Base-by-base conservation (phyloP, 805 yeast genomes). In the Starmera quercuum region DNA sequence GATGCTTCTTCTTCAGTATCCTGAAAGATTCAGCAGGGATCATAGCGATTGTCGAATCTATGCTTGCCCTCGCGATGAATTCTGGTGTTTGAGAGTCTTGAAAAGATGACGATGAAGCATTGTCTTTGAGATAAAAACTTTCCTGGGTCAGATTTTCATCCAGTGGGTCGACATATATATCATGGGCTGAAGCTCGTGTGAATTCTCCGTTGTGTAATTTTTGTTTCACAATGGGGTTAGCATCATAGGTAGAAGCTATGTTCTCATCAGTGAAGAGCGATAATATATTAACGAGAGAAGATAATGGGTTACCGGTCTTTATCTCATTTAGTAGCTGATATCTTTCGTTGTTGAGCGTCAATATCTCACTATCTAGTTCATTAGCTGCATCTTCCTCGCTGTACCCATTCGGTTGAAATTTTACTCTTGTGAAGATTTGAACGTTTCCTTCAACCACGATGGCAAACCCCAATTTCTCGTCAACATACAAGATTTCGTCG, bases 371-470 rank as follows among this genome's bases (percentile, higher is more conserved):
- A 11, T 34, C 24, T 27, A 35, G 27, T 5, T 27, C 30, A 7
- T 40, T 31, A 4, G 29, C 15, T 6, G 31, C 38, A 27, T 26
- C 22, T 9, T 26, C 31, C n/a, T 31, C 11, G 7, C 10, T 35
- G 5, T 25, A 18, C 7, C 12, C 28, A n/a, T 36, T 20, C 15
- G 14, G 30, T 24, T 16, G 31, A 51, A 23, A 47, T 50, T 23
- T 66, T 3, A 79, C 59, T 40, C 73, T 74, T 30, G 79, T 76
- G 51, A 72, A 86, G 0, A 92, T 83, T 49, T 84, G 87, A 31
- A 90, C 73, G 10, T 78, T 71, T 1, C 98, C 98, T 46, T 88
- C 97, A 1, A 88, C 95, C 16, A 90, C 95, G 29, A 92, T 83
- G 24, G 92, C 78, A 48, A 92, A 88, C 2, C 97, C 97, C 6